A percentile compares a stretch with the other conserved stretches of the same genome.
phyloP scores from a whole-genome alignment of 192 early-diverging fungal species.

The Mortierella claussenii region DNA sequence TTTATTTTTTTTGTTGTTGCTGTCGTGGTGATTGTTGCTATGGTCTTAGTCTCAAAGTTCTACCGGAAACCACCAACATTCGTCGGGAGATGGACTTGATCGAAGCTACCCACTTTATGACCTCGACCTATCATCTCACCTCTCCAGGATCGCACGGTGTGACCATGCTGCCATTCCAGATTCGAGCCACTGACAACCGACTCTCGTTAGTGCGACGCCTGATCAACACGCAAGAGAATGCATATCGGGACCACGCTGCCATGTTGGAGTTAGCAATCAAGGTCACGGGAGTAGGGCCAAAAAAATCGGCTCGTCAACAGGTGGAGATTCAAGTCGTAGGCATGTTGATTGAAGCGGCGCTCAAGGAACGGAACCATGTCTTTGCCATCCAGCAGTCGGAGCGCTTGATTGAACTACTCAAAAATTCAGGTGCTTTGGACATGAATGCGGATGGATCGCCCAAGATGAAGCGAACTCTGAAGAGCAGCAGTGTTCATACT shows the following conservation, averaged over 20 bases:
- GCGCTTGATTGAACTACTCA: constrained; percentile 65
- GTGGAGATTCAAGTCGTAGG: constrained; percentile 66
- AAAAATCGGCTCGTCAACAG: constrained; percentile 22
- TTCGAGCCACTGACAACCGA: constrained; percentile 68
- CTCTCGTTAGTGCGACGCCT: constrained; percentile 68
- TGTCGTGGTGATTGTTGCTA: too few species aligned
- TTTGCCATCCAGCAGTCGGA: constrained; percentile 66
- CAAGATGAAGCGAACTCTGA: constrained; percentile 16
- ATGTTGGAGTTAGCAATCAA: constrained; percentile 69
- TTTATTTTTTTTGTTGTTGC: too few species aligned
- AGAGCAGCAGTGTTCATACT: constrained; percentile 17
- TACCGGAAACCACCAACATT: constrained; percentile 65
- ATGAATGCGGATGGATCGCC: constrained; percentile 33
- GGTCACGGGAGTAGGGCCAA: constrained; percentile 37
- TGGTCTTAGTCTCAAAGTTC: constrained; percentile 70
- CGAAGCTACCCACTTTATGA: constrained; percentile 75
- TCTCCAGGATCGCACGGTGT: constrained; percentile 52
- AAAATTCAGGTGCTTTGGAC: constrained; percentile 24
- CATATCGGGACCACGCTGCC: constrained; percentile 59
- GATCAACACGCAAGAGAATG: constrained; percentile 61
- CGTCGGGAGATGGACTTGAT: constrained; percentile 72
- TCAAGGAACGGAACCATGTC: constrained; percentile 65
- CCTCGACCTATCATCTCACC: constrained; percentile 59
- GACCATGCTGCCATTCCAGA: constrained; percentile 80
- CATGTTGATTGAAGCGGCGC: constrained; percentile 70